A percentile compares a stretch with the other conserved stretches of the same genome.
Evolutionary conservation across 768 basidiomycete genomes (phyloP).

Genomic region (Suillus decipiens): DNA sequence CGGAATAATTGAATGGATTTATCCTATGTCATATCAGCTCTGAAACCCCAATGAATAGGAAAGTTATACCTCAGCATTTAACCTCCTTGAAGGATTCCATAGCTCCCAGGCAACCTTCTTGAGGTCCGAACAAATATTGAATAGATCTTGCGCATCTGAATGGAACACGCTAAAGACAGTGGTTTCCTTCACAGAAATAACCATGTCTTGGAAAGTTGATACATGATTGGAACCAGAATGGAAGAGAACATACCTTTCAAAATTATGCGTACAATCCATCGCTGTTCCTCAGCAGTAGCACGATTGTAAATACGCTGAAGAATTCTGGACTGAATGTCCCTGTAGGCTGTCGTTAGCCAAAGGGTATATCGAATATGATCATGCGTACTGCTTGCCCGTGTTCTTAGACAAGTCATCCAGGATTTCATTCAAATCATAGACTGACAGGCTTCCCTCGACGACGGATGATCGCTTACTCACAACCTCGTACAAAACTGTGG

Average conservation of each 20-base stretch:
- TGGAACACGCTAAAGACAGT: slow-evolving; percentile 92
- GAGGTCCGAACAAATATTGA: slow-evolving; percentile 95
- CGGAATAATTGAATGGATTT: slow-evolving; percentile 81
- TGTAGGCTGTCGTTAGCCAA: slow-evolving; percentile 32
- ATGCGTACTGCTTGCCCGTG: slow-evolving; percentile 71
- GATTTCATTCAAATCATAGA: slow-evolving; percentile 82
- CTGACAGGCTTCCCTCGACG: slow-evolving; percentile 67
- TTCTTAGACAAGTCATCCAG: slow-evolving; percentile 77
- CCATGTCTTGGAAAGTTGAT: slow-evolving; percentile 63
- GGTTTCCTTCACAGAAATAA: slow-evolving; percentile 91
- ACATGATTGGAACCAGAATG: neutral
- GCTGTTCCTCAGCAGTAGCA: slow-evolving; percentile 84
- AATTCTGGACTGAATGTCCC: slow-evolving; percentile 74
- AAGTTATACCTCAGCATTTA: slow-evolving; percentile 54
- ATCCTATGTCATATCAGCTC: slow-evolving; percentile 52
- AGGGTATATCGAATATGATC: neutral
- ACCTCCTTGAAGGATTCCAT: slow-evolving; percentile 69
- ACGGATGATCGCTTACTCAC: slow-evolving; percentile 83
- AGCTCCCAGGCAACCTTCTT: slow-evolving; percentile 92
- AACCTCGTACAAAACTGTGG: slow-evolving; percentile 83
- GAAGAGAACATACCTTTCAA: slow-evolving; percentile 68
- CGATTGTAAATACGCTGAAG: slow-evolving; percentile 77
- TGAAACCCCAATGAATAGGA: too few species aligned
- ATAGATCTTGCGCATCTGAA: slow-evolving; percentile 90
- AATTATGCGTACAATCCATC: slow-evolving; percentile 96